phyloP scores from a whole-genome alignment of 176 grass and related monocot species.

The Chrysopogon serrulatus region DNA sequence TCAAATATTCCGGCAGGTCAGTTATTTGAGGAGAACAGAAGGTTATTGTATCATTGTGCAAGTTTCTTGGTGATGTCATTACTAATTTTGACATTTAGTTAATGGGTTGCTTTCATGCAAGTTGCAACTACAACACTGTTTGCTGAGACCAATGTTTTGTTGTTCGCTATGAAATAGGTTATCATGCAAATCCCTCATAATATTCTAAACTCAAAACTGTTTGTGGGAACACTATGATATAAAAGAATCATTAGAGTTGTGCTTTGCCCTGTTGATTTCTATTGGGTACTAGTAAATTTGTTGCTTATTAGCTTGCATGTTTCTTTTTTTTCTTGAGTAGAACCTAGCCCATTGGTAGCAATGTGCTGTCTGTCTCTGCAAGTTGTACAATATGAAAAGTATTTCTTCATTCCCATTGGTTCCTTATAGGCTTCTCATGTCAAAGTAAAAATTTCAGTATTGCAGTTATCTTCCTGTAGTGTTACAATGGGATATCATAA shows the following conservation, averaged over 20 bases:
- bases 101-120: not conserved
- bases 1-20: conserved; percentile 75
- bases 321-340: not conserved
- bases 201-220: conserved; percentile 1
- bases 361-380: not conserved
- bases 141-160: not conserved
- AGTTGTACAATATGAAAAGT: not conserved
- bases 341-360: not conserved
- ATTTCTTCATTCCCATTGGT: not conserved
- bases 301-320: not conserved
- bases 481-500: not conserved
- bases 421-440: not conserved
- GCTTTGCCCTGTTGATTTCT: too few relatives aligned
- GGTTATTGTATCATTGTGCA: not conserved
- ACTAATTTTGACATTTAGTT: not conserved
- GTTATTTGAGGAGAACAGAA: not conserved
- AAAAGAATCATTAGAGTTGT: not conserved
- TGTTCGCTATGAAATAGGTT: not conserved
- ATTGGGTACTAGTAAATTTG: not conserved
- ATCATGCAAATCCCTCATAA: not conserved
- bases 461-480: not conserved
- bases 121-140: not conserved
- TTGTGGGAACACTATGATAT: not conserved
- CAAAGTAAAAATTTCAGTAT: not conserved
- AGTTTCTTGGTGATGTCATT: not conserved